Evolutionary conservation across 2,329 filamentous ascomycete species (phyloP), one percentile per base, ranked within the genome.

Genomic region (Whalleya microplaca): DNA sequence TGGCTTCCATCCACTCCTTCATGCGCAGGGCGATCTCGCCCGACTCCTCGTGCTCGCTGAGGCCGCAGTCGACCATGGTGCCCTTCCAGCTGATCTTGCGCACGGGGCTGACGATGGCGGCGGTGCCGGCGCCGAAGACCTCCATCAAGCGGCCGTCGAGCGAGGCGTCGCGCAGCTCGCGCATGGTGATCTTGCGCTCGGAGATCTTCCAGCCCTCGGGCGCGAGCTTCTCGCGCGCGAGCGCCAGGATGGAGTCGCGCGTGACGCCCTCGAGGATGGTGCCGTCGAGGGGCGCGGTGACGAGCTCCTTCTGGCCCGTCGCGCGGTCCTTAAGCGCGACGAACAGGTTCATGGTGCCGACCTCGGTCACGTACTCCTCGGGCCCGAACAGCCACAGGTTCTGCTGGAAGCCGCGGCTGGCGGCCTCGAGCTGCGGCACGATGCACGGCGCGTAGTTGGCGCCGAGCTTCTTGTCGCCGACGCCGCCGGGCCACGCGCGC

Each of bases 401-500:
- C 80, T 99, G 95, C 78, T 98, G 94, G 83, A 93, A 96, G 20
- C 95, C 95, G 54, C 92, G 86, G 74, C 87, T 90, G 45, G 92
- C 92, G 42, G 95, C 95, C 76, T 96, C 86, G 69, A 95, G 85
- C 78, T 99, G 95, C 18, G 95, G 95, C n/a, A 98, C 81, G 69
- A 99, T 94, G 80, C 95, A 98, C 5, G 95, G 95, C n/a, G 95
- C 95, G 75, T 99, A 99, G 84, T 99, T 99, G 70, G 94, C 95
- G 60, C 95, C 95, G 32, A 99, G 87, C 81, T 99, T 99, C 86
- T 95, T 96, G 80, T 98, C 92, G 68, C 95, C 95, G 29, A 97
- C 94, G 72, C 95, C 95, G 58, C 95, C 95, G 45, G 95, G 95
- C 95, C 95, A 99, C 55, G 95, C 95, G 65, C 95, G 92, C 60